These are phyloP conservation scores for Lathyrus oleraceus DNA, from an alignment of 306 rosid species.

Conservation along the genomic window DNA sequence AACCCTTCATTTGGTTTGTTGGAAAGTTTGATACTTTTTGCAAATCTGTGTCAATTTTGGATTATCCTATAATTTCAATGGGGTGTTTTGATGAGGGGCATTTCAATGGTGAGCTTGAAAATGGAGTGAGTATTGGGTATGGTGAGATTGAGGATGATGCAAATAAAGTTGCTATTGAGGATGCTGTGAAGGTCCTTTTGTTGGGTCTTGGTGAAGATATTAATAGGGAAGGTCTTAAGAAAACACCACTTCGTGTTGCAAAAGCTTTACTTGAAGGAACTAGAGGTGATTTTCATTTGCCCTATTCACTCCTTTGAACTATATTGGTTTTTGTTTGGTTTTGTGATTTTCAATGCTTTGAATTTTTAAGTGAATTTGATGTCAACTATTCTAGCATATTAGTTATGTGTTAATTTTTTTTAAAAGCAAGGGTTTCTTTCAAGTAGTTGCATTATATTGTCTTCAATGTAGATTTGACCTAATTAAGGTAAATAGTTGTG, in stretches of 20 bases:
- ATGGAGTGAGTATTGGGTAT: slow-evolving; percentile 48
- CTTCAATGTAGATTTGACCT: too few species aligned
- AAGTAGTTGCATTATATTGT: too few species aligned
- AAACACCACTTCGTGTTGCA: slow-evolving; percentile 93
- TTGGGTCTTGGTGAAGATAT: slow-evolving; percentile 80
- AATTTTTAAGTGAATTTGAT: background rate
- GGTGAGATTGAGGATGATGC: slow-evolving; percentile 53
- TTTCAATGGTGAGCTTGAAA: slow-evolving; percentile 57
- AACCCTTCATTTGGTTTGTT: background rate
- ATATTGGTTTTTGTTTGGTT: background rate
- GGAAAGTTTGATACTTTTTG: slow-evolving; percentile 17
- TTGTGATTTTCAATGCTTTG: background rate
- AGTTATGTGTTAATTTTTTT: background rate
- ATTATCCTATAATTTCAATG: slow-evolving; percentile 47
- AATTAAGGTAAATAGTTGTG: too few species aligned
- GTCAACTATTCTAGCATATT: background rate
- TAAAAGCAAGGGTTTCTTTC: too few species aligned
- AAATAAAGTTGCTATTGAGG: slow-evolving; percentile 54
- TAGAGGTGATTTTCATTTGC: slow-evolving; percentile 49
- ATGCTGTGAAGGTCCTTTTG: slow-evolving; percentile 78
- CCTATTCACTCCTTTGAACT: background rate
- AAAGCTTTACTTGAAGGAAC: slow-evolving; percentile 89
- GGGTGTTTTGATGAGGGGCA: slow-evolving; percentile 75
- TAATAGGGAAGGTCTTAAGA: slow-evolving; percentile 76
- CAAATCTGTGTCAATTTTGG: background rate